Evolutionary conservation across 352 stramenopile species (phyloP), one percentile per base, ranked within the genome.

Genomic region (Pythium angustatum): DNA sequence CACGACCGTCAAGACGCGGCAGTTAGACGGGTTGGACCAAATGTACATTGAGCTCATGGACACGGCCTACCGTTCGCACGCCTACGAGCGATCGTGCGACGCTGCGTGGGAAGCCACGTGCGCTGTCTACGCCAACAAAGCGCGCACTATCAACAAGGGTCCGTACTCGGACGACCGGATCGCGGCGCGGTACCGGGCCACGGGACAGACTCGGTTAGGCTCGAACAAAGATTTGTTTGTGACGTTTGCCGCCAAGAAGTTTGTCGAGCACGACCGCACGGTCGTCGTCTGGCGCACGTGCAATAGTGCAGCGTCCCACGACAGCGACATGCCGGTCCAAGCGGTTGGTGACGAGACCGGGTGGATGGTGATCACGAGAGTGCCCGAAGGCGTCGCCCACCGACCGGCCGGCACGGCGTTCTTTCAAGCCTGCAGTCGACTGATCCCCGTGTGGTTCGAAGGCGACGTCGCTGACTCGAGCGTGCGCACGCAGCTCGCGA

Each of bases 311-410:
- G 80, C 72, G 0, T 63, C 70, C 14, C 64, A 71, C 30, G 72
- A 76, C 40, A 45, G 60, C 17, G 67, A 80, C n/a, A 70, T 75
- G 34, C 65, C 61, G 19, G 69, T 67, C 1, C 48, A 58, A 6
- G 76, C 81, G 64, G 78, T 76, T 43, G 85, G 73, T 33, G 77
- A 88, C 49, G 77, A 88, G 68, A 88, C 79, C 7, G 79, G 79
- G 9, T 88, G 79, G 79, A 80, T 76, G 49, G 62, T 86, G 22
- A 59, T 88, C 19, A 79, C 77, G 21, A 64, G 48, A 15, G 71
- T 83, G 26, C 70, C 71, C 17, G 51, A 62, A 30, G 24, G 45
- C 26, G 48, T 41, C 21, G 5, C 54, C 2, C 58, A 51, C 28
- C 52, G 52, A 2, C 14, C 19, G 7, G 34, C 54, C 10, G 38